These are phyloP conservation scores for Bipolaris bicolor DNA, from an alignment of 2,329 filamentous ascomycete species.

Conservation along the genomic window DNA sequence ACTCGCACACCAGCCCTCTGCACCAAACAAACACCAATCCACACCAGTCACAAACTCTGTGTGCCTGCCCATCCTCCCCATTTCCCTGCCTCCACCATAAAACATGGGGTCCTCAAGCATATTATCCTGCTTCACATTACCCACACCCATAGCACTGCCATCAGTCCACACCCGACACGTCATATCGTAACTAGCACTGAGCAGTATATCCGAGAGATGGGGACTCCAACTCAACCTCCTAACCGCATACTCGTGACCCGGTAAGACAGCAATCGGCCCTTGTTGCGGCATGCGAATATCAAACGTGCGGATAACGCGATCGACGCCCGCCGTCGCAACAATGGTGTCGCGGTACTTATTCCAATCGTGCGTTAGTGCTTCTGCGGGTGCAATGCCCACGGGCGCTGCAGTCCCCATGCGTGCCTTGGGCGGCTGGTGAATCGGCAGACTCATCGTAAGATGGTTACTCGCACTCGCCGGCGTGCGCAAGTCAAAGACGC, in stretches of 20 bases:
- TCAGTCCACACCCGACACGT: slow-evolving; percentile 94
- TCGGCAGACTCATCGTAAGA: slow-evolving; percentile 80
- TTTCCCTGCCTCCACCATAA: slow-evolving; percentile 66
- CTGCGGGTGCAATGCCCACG: slow-evolving; percentile 66
- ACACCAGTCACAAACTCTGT: slow-evolving; percentile 96
- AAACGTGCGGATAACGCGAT: slow-evolving; percentile 85
- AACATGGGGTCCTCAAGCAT: slow-evolving; percentile 47
- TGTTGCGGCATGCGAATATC: slow-evolving; percentile 79
- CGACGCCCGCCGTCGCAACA: slow-evolving; percentile 87
- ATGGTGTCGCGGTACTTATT: slow-evolving; percentile 93
- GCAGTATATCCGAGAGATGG: slow-evolving; percentile 84
- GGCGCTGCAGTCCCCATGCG: slow-evolving; percentile 52
- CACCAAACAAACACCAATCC: slow-evolving; percentile 97
- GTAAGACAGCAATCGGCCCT: slow-evolving; percentile 75
- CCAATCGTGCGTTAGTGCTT: slow-evolving; percentile 96
- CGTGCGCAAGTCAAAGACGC: slow-evolving; percentile 89
- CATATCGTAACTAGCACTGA: slow-evolving; percentile 97
- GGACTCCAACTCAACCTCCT: slow-evolving; percentile 88
- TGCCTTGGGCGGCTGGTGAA: slow-evolving; percentile 70
- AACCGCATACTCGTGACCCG: slow-evolving; percentile 91
- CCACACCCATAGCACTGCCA: slow-evolving; percentile 61
- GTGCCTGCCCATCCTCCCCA: slow-evolving; percentile 88
- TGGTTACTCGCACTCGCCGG: slow-evolving; percentile 88
- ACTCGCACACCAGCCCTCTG: slow-evolving; percentile 93
- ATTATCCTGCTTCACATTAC: slow-evolving; percentile 41